These are phyloP conservation scores for Coemansia umbellata DNA, from an alignment of 192 early-diverging fungal species.

Conservation along the genomic window DNA sequence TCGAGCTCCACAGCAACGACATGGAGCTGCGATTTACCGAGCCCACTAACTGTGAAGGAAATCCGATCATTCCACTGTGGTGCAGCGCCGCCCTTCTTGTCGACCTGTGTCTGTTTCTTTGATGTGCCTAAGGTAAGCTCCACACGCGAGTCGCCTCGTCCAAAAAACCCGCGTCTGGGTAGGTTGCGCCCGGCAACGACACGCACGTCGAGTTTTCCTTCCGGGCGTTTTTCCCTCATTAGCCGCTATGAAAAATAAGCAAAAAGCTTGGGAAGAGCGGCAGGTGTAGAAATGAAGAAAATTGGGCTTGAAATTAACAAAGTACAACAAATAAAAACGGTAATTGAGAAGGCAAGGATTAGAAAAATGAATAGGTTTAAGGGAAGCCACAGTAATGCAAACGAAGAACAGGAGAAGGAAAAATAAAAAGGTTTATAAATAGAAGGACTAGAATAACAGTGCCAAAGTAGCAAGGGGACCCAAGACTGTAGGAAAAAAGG, in stretches of 20 bases:
- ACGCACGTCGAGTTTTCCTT: conserved; percentile 44
- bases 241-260: not conserved
- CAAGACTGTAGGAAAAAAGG: conserved; percentile 1
- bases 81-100: conserved; percentile 49
- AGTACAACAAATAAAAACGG: not conserved
- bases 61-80: conserved; percentile 51
- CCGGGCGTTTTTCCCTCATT: conserved; percentile 13
- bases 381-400: conserved; percentile 3
- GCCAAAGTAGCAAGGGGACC: too few relatives aligned
- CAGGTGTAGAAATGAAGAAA: too few relatives aligned
- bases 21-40: conserved; percentile 38
- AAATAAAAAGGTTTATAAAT: too few relatives aligned
- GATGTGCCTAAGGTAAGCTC: conserved; percentile 39
- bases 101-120: conserved; percentile 42
- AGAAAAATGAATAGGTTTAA: not conserved
- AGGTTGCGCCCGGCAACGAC: conserved; percentile 48
- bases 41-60: conserved; percentile 30
- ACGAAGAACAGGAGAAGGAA: conserved; percentile 1
- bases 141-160: conserved; percentile 43
- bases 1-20: conserved; percentile 44
- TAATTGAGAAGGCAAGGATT: not conserved
- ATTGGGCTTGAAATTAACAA: not conserved
- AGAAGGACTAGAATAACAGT: too few relatives aligned
- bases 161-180: conserved; percentile 38
- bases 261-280: conserved; percentile 1